Percentiles rank a stretch among this genome's conserved stretches.
Conservation (phyloP, 352 stramenopile species). For the Globisporangium middletonii region DNA sequence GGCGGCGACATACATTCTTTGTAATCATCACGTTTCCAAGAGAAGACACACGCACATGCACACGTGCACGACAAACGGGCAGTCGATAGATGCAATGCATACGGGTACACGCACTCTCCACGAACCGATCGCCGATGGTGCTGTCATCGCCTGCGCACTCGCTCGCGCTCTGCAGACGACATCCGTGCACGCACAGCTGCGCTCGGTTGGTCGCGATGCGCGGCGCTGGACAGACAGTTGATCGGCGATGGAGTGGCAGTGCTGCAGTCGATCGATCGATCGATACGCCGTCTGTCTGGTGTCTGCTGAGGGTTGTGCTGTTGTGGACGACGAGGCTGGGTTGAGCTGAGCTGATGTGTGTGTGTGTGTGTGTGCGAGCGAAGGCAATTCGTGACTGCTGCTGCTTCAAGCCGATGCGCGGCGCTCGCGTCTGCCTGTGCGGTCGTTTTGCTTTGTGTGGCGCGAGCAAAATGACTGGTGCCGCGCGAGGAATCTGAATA, state of each 20-base stretch:
- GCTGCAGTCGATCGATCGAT: background rate
- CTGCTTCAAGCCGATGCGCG: background rate
- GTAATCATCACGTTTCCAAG: slow-evolving; percentile 81
- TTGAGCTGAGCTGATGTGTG: too few relatives aligned
- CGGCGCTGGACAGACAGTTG: background rate
- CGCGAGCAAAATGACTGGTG: too few relatives aligned
- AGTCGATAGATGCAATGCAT: background rate
- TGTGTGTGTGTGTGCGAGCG: background rate
- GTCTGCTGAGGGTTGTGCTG: background rate
- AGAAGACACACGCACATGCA: slow-evolving; percentile 13
- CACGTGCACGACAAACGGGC: slow-evolving; percentile 4
- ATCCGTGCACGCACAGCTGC: too few relatives aligned
- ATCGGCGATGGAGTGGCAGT: too few relatives aligned
- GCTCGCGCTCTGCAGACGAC: too few relatives aligned
- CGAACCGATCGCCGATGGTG: background rate
- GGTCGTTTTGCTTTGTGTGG: background rate
- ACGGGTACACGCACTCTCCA: background rate
- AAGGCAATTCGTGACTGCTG: slow-evolving; percentile 12
- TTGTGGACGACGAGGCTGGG: background rate
- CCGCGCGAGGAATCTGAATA: too few relatives aligned
- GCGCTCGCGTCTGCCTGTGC: background rate
- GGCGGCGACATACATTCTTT: slow-evolving; percentile 84
- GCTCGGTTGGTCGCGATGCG: too few relatives aligned
- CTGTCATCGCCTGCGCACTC: too few relatives aligned
- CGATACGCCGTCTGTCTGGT: too few relatives aligned